Conservation (phyloP, 1,284 basidiomycete genomes). For the Naganishia sp. region DNA sequence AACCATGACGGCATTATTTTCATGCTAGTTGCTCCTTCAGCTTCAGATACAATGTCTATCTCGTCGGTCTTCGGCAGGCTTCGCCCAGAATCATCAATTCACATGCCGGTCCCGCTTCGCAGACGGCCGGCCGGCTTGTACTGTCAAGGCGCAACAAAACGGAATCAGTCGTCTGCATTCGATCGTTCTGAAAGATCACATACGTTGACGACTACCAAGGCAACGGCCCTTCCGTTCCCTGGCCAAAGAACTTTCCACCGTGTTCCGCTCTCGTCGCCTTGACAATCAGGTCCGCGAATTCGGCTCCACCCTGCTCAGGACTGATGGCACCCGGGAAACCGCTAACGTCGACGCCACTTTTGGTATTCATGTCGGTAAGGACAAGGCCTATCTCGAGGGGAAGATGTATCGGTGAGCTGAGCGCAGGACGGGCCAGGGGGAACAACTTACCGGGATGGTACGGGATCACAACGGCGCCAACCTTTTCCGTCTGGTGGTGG, state of each 20-base stretch:
- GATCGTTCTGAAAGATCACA: not conserved
- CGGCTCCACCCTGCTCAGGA: constrained; percentile 9
- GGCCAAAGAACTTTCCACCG: constrained; percentile 11
- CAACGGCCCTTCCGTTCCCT: not conserved
- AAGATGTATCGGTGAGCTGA: not conserved
- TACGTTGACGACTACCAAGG: constrained; percentile 7
- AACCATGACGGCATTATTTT: no score
- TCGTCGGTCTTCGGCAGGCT: no score
- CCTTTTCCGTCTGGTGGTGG: constrained; percentile 27
- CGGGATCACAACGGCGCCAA: constrained; percentile 16
- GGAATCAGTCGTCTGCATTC: no score
- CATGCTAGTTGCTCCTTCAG: no score
- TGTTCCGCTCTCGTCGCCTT: constrained; percentile 12
- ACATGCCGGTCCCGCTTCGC: no score
- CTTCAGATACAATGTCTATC: no score
- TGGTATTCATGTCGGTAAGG: constrained; percentile 15
- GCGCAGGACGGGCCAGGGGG: no score
- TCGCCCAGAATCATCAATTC: no score
- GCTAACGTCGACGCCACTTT: not conserved
- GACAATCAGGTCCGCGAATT: constrained; percentile 13
- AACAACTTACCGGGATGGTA: constrained; percentile 21
- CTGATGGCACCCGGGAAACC: not conserved
- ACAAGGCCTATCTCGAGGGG: constrained; percentile 3
- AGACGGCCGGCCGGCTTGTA: no score
- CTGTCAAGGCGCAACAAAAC: no score